A percentile compares a stretch with the other conserved stretches of the same genome.
These are phyloP conservation scores for Arthrinium puccinioides DNA, from an alignment of 2,329 filamentous ascomycete genomes.

Conservation along the genomic window DNA sequence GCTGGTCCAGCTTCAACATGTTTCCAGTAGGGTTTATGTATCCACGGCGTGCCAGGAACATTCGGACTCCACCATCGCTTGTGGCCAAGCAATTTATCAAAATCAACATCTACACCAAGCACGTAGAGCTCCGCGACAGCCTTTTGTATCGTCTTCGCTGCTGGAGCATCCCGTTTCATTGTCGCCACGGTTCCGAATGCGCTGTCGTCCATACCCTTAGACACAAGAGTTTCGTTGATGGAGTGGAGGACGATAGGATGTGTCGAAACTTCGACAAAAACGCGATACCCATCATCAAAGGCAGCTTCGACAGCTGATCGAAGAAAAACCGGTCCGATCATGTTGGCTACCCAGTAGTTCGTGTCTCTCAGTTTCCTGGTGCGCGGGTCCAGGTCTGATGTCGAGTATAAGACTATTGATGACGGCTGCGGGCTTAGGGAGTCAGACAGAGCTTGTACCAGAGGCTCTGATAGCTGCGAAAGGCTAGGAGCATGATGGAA, in stretches of 20 bases:
- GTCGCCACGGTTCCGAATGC: constrained; percentile 23
- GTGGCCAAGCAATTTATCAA: not conserved
- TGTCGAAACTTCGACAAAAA: constrained; percentile 33
- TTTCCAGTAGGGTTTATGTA: constrained; percentile 14
- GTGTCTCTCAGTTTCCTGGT: constrained; percentile 14
- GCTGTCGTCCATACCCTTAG: constrained; percentile 16
- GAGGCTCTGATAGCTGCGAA: constrained; percentile 19
- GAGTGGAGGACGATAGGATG: constrained; percentile 35
- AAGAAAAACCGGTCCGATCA: constrained; percentile 28
- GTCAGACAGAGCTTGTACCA: constrained; percentile 16
- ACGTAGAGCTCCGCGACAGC: constrained; percentile 4
- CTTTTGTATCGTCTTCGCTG: constrained; percentile 18
- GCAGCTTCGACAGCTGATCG: constrained; percentile 21
- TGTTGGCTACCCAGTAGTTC: constrained; percentile 30
- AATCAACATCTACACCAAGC: not conserved
- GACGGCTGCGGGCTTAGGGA: constrained; percentile 12
- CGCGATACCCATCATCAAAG: constrained; percentile 26
- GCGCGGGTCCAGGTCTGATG: constrained; percentile 20
- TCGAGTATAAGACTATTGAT: constrained; percentile 26
- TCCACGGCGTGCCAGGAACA: constrained; percentile 19
- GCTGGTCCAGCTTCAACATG: constrained; percentile 11
- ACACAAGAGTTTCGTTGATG: constrained; percentile 28
- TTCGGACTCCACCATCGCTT: constrained; percentile 13
- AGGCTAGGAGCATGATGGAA: constrained; percentile 30
- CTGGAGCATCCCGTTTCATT: constrained; percentile 19